Percentiles rank a stretch among this genome's conserved stretches.
Conservation (phyloP, 1,139 yeast species). For the Geotrichum bryndzae region DNA sequence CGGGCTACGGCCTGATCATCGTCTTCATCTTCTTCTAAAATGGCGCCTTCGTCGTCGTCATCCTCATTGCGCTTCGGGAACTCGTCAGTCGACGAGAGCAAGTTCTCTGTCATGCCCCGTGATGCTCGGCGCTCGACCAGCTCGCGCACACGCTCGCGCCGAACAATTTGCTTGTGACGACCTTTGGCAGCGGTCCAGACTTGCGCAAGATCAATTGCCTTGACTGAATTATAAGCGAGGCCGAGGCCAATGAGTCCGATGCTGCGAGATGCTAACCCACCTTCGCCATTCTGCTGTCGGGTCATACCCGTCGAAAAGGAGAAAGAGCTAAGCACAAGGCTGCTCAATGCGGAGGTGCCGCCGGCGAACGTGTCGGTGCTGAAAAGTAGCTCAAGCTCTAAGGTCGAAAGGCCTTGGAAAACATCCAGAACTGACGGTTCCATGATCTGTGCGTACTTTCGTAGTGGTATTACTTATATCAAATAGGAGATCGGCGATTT, state of each 20-base stretch:
- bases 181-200: conserved; percentile 2
- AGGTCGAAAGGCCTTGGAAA: not conserved
- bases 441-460: not conserved
- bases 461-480: not conserved
- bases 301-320: not conserved
- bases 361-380: not conserved
- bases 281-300: not conserved
- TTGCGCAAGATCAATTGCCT: conserved; percentile 11
- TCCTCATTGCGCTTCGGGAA: not conserved
- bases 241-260: conserved; percentile 35
- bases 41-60: conserved; percentile 15
- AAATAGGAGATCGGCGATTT: not conserved
- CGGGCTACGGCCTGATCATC: conserved; percentile 14
- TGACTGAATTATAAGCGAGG: conserved; percentile 30
- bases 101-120: conserved; percentile 7
- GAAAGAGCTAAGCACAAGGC: not conserved
- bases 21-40: conserved; percentile 6
- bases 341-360: not conserved
- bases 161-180: conserved; percentile 7
- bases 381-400: not conserved
- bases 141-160: conserved; percentile 10
- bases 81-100: conserved; percentile 10
- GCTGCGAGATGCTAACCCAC: not conserved
- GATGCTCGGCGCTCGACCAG: conserved; percentile 10
- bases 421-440: not conserved